Evolutionary conservation across 768 basidiomycete genomes (phyloP).

Genomic region (Melanogaster broomeanus): DNA sequence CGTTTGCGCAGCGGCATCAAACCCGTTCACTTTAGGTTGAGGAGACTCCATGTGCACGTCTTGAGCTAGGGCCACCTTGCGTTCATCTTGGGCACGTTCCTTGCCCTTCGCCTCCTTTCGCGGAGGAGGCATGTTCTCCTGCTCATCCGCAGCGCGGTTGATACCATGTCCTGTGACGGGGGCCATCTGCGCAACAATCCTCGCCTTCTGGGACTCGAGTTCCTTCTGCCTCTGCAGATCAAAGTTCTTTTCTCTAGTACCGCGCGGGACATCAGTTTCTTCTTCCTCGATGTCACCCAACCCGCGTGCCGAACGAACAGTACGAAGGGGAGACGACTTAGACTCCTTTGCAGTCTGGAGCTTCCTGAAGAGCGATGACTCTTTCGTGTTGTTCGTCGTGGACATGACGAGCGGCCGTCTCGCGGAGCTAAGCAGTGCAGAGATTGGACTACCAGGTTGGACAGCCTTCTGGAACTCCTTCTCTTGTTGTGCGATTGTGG

Average conservation of each 20-base stretch:
- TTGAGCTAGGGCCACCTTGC: constrained; percentile 13
- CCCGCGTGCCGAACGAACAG: constrained; percentile 38
- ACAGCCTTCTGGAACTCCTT: constrained; percentile 96
- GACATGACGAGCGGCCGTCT: constrained; percentile 83
- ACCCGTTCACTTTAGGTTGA: constrained; percentile 49
- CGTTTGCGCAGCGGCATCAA: constrained; percentile 63
- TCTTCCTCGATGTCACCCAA: constrained; percentile 50
- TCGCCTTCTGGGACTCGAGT: constrained; percentile 86
- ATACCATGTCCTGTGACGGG: constrained; percentile 38
- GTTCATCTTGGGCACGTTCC: constrained; percentile 28
- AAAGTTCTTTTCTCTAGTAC: constrained; percentile 39
- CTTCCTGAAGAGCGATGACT: constrained; percentile 47
- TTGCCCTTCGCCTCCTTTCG: constrained; percentile 34
- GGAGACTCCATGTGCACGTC: constrained; percentile 25
- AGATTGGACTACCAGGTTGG: constrained; percentile 93
- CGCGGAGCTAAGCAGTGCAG: constrained; percentile 86
- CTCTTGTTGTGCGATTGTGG: constrained; percentile 82
- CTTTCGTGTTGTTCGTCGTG: constrained; percentile 42
- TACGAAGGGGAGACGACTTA: constrained; percentile 56
- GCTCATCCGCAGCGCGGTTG: constrained; percentile 35
- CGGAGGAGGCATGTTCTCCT: constrained; percentile 34
- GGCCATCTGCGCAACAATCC: constrained; percentile 94
- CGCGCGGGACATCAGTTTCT: constrained; percentile 41
- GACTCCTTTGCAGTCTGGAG: constrained; percentile 53
- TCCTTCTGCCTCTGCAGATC: constrained; percentile 62